Conservation (phyloP, 768 basidiomycete genomes). For the Nidularia pulvinata region DNA sequence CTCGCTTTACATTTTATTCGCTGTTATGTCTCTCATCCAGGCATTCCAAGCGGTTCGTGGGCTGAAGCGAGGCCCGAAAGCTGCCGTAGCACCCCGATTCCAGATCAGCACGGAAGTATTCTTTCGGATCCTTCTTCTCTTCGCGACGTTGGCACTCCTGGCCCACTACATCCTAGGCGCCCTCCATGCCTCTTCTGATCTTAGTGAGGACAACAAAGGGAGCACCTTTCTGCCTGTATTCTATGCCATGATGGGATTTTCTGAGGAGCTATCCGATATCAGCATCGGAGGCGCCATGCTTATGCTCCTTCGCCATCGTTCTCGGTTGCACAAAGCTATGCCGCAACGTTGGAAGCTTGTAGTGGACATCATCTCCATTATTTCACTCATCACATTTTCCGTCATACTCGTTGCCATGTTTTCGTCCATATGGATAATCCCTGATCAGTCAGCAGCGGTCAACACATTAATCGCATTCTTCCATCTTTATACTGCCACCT, state of each 20-base stretch:
- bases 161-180: background rate
- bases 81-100: background rate
- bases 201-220: background rate
- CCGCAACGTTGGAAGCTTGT: background rate
- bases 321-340: background rate
- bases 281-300: too few species aligned
- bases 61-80: background rate
- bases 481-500: too few species aligned
- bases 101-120: background rate
- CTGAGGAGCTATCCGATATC: too few species aligned
- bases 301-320: background rate
- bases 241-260: too few species aligned
- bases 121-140: background rate
- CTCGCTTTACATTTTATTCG: background rate
- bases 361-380: background rate
- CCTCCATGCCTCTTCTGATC: background rate
- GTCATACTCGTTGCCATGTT: background rate
- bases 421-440: background rate
- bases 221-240: background rate
- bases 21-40: background rate
- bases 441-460: background rate
- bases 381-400: background rate
- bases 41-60: background rate
- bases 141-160: background rate
- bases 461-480: too few species aligned